Conservation (phyloP, 2,329 filamentous ascomycete genomes). For the Stachybotrys chartarum region DNA sequence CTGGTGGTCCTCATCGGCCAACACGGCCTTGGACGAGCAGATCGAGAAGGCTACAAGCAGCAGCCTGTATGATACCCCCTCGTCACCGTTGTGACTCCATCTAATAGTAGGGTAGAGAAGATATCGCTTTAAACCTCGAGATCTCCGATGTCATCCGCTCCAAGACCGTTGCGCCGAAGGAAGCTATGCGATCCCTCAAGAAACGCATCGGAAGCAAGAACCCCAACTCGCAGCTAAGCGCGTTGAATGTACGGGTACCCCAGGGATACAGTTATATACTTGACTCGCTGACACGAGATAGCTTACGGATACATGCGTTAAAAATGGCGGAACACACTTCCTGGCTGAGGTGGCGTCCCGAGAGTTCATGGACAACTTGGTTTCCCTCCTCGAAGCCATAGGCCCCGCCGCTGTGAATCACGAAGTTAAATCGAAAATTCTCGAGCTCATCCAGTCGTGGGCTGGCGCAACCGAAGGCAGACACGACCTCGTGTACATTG, state of each 20-base stretch:
- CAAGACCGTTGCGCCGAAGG: conserved; percentile 94
- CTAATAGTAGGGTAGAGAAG: conserved; percentile 54
- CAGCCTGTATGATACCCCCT: conserved; percentile 61
- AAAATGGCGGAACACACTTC: conserved; percentile 95
- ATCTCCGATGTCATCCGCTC: conserved; percentile 97
- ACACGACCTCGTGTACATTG: conserved; percentile 76
- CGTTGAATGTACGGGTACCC: conserved; percentile 63
- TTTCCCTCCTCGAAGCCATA: conserved; percentile 78
- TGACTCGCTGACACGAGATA: conserved; percentile 25
- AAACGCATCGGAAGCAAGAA: conserved; percentile 94
- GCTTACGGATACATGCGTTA: conserved; percentile 97
- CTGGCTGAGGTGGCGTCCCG: conserved; percentile 90
- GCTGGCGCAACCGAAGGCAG: conserved; percentile 81
- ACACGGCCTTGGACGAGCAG: conserved; percentile 91
- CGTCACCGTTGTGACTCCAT: conserved; percentile 3
- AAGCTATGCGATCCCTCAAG: conserved; percentile 96
- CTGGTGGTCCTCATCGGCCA: conserved; percentile 90
- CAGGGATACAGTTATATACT: conserved; percentile 7
- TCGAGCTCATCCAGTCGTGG: conserved; percentile 92
- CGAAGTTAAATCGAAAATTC: conserved; percentile 82
- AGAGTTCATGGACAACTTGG: conserved; percentile 97
- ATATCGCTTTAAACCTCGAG: conserved; percentile 94
- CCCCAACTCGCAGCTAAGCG: conserved; percentile 90
- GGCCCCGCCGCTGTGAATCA: conserved; percentile 69
- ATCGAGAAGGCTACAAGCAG: conserved; percentile 91